phyloP scores from a whole-genome alignment of 768 basidiomycete species.

The Podaxis sp. region DNA sequence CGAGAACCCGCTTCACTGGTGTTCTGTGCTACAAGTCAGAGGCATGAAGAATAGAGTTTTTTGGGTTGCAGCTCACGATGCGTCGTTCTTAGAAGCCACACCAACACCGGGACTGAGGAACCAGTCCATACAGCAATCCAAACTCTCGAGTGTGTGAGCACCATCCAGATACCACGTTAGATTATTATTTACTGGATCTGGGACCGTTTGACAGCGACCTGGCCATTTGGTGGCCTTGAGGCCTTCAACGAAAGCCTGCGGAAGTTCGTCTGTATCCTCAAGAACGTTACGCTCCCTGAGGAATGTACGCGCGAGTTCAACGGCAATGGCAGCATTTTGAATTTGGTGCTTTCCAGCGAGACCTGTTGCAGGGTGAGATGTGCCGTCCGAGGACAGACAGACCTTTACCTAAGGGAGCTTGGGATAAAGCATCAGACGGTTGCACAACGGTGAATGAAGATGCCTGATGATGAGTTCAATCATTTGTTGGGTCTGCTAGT shows the following conservation, averaged over 20 bases:
- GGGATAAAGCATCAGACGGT: constrained; percentile 27
- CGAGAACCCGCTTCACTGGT: constrained; percentile 51
- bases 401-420: constrained; percentile 57
- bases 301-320: constrained; percentile 67
- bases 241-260: constrained; percentile 53
- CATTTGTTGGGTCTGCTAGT: not conserved
- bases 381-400: not conserved
- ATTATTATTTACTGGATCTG: constrained; percentile 46
- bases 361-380: constrained; percentile 40
- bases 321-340: constrained; percentile 84
- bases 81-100: constrained; percentile 25
- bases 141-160: constrained; percentile 90
- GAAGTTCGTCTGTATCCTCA: constrained; percentile 32
- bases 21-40: constrained; percentile 9
- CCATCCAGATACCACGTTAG: constrained; percentile 92
- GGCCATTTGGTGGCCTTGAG: constrained; percentile 81
- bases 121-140: constrained; percentile 87
- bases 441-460: constrained; percentile 67
- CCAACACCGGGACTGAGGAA: constrained; percentile 62
- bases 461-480: constrained; percentile 35
- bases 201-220: constrained; percentile 85
- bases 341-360: constrained; percentile 83
- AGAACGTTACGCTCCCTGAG: constrained; percentile 30
- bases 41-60: constrained; percentile 3
- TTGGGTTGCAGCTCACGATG: not conserved